Evolutionary conservation across 1,284 basidiomycete species (phyloP).

Genomic region (Bondarzewia mesenterica): DNA sequence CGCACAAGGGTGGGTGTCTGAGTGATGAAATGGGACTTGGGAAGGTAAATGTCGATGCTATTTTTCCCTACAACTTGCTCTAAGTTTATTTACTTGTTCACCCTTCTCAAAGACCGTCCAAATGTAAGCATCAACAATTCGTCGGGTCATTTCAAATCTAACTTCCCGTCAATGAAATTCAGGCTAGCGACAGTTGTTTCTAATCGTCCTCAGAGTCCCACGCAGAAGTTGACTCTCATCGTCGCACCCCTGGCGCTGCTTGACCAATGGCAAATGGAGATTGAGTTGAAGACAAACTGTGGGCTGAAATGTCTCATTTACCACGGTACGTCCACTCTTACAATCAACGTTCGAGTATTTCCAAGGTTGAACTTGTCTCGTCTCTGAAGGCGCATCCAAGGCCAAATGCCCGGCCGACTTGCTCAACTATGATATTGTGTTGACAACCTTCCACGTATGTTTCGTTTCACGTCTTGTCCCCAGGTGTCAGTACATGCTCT

Average conservation of each 20-base stretch:
- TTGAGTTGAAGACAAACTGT: constrained; percentile 44
- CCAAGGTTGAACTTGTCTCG: neutral
- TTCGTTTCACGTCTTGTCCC: neutral
- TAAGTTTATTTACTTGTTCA: neutral
- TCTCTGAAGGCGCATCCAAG: constrained; percentile 30
- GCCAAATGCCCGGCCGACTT: constrained; percentile 34
- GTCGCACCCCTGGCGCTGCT: constrained; percentile 47
- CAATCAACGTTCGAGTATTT: constrained; percentile 3
- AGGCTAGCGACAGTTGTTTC: constrained; percentile 41
- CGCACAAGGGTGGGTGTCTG: constrained; percentile 50
- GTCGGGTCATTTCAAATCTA: neutral
- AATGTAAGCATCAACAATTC: constrained; percentile 29
- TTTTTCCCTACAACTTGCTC: neutral
- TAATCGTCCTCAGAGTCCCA: constrained; percentile 34
- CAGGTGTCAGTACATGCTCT: neutral
- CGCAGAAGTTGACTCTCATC: constrained; percentile 46
- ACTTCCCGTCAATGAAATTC: too few relatives aligned
- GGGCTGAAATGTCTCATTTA: constrained; percentile 42
- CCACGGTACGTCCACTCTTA: constrained; percentile 41
- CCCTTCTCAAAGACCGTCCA: constrained; percentile 32
- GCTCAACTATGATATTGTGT: constrained; percentile 36
- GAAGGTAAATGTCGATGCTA: constrained; percentile 26
- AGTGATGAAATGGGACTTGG: constrained; percentile 73
- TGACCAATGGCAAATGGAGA: constrained; percentile 51
- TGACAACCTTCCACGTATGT: constrained; percentile 36